Evolutionary conservation across 306 rosid species (phyloP), one percentile per base, ranked within the genome.

Genomic region (Parietaria judaica): DNA sequence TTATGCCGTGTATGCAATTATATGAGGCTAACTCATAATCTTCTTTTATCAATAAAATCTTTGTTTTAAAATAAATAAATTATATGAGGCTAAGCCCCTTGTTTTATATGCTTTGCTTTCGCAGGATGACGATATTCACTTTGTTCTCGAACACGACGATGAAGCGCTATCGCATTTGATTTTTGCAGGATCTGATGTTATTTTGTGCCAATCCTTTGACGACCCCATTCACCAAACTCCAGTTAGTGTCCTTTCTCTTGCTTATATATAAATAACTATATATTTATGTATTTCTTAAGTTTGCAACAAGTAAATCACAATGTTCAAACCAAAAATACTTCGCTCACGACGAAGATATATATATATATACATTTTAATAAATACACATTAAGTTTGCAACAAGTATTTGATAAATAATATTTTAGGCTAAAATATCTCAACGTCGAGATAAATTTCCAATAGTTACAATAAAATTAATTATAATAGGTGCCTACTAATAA

Each of bases 131-230:
- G 74, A 77, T 54, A 56, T 78, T 54, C 68, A 49, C 61, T 68
- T 85, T 55, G 52, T 85, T 73, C 66, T 61, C 61, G 57, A 65
- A 43, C 58, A 69, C 44, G 85, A 69, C 44, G 85, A 87, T 65
- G 88, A 83, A 73, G 76, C 74, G 15, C 67, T 81, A 36, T 69
- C 70, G 16, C 96, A 83, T 74, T 69, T 90, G 68, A 36, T 78
- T 65, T 90, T 81, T 55, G 95, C 94, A 6, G 97, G 94, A 61
- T 87, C 84, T 3, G 96, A 87, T 75, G 83, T 87, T 64, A 76
- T 90, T 61, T 57, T 90, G 74, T 87, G 90, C 66, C 85, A 69
- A 75, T 87, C 94, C 54, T 84, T 83, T 52, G 73, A 70, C 63
- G 97, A 90, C 68, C 90, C 87, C 44, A 37, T 76, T 51, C 79